Evolutionary conservation across 2,329 filamentous ascomycete genomes (phyloP).

Genomic region (Diaporthe caulivora): DNA sequence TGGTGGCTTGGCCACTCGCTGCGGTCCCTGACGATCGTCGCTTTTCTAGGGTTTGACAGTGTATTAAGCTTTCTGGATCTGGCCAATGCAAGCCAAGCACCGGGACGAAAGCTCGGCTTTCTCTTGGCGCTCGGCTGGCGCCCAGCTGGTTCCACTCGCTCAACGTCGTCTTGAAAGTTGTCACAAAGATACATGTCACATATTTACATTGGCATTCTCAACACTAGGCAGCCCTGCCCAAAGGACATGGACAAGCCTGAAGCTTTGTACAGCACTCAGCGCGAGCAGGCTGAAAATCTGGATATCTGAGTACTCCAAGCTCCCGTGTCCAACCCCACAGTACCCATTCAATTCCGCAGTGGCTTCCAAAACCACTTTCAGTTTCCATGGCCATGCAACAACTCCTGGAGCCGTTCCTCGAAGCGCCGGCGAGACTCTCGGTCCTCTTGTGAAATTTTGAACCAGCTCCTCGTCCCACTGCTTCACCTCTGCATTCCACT

Average conservation of each 20-base stretch:
- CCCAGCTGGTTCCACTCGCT: constrained; percentile 5
- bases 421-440: too few relatives aligned
- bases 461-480: too few relatives aligned
- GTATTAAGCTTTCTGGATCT: constrained; percentile 18
- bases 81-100: constrained; percentile 18
- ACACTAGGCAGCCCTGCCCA: too few relatives aligned
- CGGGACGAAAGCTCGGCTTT: background rate
- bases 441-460: too few relatives aligned
- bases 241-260: background rate
- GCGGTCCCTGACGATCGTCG: background rate
- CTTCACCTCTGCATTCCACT: too few relatives aligned
- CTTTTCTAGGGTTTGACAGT: background rate
- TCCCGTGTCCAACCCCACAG: background rate
- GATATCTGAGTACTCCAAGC: background rate
- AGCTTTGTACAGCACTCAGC: background rate
- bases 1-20: background rate
- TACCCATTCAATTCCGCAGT: background rate
- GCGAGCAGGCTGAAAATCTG: background rate
- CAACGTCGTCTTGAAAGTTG: background rate
- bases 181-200: background rate
- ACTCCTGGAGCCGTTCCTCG: background rate
- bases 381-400: background rate
- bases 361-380: background rate
- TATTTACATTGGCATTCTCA: too few relatives aligned
- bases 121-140: constrained; percentile 1